These are phyloP conservation scores for Colletotrichum incanum DNA, from an alignment of 2,329 filamentous ascomycete species.

Conservation along the genomic window DNA sequence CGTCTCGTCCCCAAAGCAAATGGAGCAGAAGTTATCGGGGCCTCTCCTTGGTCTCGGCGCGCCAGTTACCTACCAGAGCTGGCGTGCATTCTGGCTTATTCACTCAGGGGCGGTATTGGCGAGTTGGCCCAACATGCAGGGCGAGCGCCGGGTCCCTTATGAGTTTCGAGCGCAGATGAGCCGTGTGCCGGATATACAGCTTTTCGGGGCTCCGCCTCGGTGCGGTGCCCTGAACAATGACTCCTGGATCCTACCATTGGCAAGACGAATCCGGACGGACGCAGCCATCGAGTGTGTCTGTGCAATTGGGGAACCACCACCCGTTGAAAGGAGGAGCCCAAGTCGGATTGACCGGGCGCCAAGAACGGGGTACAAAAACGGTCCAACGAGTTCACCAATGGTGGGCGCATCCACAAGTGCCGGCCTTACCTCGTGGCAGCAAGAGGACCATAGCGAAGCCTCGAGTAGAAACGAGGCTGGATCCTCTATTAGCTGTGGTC, in stretches of 20 bases:
- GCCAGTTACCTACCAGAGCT: neutral
- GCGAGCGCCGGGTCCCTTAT: constrained; percentile 7
- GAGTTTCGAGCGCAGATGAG: constrained; percentile 38
- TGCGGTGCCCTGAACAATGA: neutral
- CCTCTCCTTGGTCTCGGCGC: neutral
- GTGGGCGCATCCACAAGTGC: constrained; percentile 14
- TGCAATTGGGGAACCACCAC: constrained; percentile 18
- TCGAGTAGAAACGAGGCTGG: neutral
- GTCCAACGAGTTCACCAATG: neutral
- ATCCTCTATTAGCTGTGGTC: neutral
- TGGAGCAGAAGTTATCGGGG: neutral
- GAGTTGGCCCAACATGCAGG: constrained; percentile 1
- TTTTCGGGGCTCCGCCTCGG: constrained; percentile 28
- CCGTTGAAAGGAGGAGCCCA: neutral
- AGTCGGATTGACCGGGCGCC: constrained; percentile 32
- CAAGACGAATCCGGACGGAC: constrained; percentile 13
- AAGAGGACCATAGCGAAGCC: neutral
- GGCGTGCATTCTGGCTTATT: neutral
- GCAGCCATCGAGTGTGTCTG: constrained; percentile 25
- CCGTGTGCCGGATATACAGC: constrained; percentile 31
- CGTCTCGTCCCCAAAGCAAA: neutral
- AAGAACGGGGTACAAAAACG: constrained; percentile 21
- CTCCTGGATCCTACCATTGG: constrained; percentile 7
- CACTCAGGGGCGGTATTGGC: neutral
- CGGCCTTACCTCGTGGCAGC: constrained; percentile 30